Percentiles rank a stretch among this genome's conserved stretches.
Conservation (phyloP, 768 basidiomycete species). For the Lactifluus volemus region DNA sequence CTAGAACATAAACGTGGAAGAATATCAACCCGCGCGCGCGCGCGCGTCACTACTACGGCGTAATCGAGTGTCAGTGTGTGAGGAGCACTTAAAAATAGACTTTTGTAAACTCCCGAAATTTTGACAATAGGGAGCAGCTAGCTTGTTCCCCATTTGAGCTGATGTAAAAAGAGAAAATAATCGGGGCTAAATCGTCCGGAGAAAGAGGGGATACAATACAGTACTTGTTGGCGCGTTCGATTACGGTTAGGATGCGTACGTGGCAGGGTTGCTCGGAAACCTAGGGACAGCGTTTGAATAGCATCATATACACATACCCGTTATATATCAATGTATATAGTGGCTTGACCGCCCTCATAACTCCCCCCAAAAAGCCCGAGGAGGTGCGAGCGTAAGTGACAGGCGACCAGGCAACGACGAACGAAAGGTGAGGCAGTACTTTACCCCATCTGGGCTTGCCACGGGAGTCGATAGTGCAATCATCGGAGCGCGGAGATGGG, state of each 20-base stretch:
- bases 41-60: background rate
- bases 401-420: background rate
- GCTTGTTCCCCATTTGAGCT: constrained; percentile 4
- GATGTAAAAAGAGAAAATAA: background rate
- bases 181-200: background rate
- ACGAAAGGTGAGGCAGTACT: background rate
- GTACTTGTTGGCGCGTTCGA: background rate
- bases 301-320: background rate
- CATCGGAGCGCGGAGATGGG: background rate
- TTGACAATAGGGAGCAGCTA: background rate
- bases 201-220: background rate
- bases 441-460: background rate
- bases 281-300: background rate
- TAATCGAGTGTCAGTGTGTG: background rate
- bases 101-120: background rate
- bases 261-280: background rate
- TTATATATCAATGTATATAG: background rate
- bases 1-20: background rate
- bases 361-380: background rate
- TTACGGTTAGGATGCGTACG: background rate
- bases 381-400: background rate
- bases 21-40: background rate
- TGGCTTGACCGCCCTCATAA: background rate
- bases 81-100: background rate
- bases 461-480: background rate